A percentile compares a stretch with the other conserved stretches of the same genome.
Conservation (phyloP, 345 rosid genomes). For the Laguncularia racemosa region DNA sequence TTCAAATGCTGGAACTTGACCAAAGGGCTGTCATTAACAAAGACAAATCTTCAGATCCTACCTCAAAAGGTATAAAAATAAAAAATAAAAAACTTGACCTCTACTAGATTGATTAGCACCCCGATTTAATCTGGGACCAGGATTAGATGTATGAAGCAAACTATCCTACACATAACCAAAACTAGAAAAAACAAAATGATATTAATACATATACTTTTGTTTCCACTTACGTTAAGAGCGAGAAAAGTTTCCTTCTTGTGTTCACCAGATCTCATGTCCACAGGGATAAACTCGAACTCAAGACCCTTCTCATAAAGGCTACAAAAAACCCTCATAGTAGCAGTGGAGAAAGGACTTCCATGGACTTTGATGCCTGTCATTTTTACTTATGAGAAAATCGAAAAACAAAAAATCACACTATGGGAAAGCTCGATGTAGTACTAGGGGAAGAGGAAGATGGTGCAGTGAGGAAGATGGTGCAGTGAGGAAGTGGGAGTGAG, state of each 20-base stretch:
- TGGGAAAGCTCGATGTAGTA: too few relatives aligned
- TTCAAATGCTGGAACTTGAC: slow-evolving; percentile 67
- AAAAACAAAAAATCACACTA: too few relatives aligned
- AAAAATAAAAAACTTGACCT: not conserved
- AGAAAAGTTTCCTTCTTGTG: slow-evolving; percentile 22
- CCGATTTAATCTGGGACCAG: too few relatives aligned
- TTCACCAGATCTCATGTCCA: slow-evolving; percentile 17
- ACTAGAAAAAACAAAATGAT: not conserved
- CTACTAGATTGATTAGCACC: not conserved
- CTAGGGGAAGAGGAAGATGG: too few relatives aligned
- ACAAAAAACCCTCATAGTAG: slow-evolving; percentile 10
- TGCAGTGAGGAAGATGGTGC: too few relatives aligned
- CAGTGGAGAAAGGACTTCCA: slow-evolving; percentile 8
- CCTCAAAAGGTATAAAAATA: too few relatives aligned
- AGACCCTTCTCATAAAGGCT: slow-evolving; percentile 23
- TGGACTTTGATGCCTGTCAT: slow-evolving; percentile 15
- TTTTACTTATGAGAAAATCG: too few relatives aligned
- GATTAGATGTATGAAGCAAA: not conserved
- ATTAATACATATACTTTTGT: too few relatives aligned
- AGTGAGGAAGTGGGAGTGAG: too few relatives aligned
- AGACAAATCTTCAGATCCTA: not conserved
- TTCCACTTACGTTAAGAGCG: slow-evolving; percentile 16
- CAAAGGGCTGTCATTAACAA: slow-evolving; percentile 58
- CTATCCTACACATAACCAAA: not conserved
- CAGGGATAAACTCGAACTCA: slow-evolving; percentile 16